Percentiles rank a stretch among this genome's conserved stretches.
These are phyloP conservation scores for Sclerotinia glacialis DNA, from an alignment of 2,329 filamentous ascomycete species.

Conservation along the genomic window DNA sequence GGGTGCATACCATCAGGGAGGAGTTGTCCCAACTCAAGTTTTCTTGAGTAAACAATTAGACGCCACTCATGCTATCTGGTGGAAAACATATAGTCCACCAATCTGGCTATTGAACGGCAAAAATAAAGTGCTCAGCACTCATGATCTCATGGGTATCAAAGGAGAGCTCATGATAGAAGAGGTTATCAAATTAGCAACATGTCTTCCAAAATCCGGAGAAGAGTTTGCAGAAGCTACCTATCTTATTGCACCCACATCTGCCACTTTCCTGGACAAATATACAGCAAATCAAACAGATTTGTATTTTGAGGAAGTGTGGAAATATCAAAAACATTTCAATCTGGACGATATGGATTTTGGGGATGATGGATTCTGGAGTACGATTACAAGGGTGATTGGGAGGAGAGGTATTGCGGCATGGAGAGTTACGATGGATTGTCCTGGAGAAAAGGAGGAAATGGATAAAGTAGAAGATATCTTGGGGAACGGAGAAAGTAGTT, in stretches of 20 bases:
- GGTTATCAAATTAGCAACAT: conserved; percentile 59
- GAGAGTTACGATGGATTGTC: conserved; percentile 51
- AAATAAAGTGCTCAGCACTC: conserved; percentile 67
- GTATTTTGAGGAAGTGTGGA: conserved; percentile 68
- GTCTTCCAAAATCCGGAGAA: conserved; percentile 56
- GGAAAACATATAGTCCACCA: conserved; percentile 82
- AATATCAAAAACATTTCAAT: conserved; percentile 65
- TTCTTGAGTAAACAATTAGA: conserved; percentile 67
- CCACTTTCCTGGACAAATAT: conserved; percentile 65
- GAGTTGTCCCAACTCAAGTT: conserved; percentile 71
- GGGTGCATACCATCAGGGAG: conserved; percentile 80
- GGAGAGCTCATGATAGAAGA: conserved; percentile 58
- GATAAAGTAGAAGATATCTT: not conserved
- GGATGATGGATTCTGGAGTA: conserved; percentile 72
- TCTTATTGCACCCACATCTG: conserved; percentile 70
- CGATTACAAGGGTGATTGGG: conserved; percentile 64
- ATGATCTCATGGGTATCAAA: conserved; percentile 71
- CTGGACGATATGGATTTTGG: conserved; percentile 78
- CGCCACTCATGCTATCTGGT: conserved; percentile 68
- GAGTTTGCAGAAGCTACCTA: conserved; percentile 60
- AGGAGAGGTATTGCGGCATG: conserved; percentile 60
- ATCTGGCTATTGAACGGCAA: conserved; percentile 77
- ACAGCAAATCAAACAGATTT: conserved; percentile 47
- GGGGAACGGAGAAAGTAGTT: not conserved
- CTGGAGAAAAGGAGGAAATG: conserved; percentile 1